Evolutionary conservation across 2,329 filamentous ascomycete species (phyloP).

Genomic region (Lasiodiplodia sp.): DNA sequence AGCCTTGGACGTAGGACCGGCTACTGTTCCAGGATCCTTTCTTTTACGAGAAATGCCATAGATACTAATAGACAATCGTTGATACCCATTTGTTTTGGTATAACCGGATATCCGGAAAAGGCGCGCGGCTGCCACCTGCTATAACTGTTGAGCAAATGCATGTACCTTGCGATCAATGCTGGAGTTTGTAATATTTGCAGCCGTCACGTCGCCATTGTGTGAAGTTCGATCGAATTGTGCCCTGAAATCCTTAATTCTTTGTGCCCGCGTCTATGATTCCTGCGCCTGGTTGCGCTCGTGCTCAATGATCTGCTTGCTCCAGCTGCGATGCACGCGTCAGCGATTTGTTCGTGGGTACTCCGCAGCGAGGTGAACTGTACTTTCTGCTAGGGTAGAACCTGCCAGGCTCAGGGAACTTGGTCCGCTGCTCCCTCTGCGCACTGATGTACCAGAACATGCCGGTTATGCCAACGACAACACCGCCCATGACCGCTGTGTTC

Average conservation of each 20-base stretch:
- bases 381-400: slow-evolving; percentile 85
- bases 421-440: slow-evolving; percentile 74
- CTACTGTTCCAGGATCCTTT: slow-evolving; percentile 32
- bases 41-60: slow-evolving; percentile 7
- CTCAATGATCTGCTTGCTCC: slow-evolving; percentile 75
- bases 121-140: not conserved
- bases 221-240: not conserved
- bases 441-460: slow-evolving; percentile 75
- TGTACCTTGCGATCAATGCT: not conserved
- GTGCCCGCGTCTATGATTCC: slow-evolving; percentile 27
- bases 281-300: slow-evolving; percentile 64
- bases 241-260: slow-evolving; percentile 2
- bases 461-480: slow-evolving; percentile 71
- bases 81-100: slow-evolving; percentile 9
- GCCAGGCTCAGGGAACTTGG: slow-evolving; percentile 76
- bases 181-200: not conserved
- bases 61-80: slow-evolving; percentile 25
- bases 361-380: slow-evolving; percentile 59
- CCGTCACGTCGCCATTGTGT: not conserved
- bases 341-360: slow-evolving; percentile 5
- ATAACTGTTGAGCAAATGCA: not conserved
- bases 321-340: slow-evolving; percentile 57
- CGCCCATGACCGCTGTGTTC: slow-evolving; percentile 82
- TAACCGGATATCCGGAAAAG: not conserved
- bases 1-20: slow-evolving; percentile 41